A percentile compares a stretch with the other conserved stretches of the same genome.
phyloP scores from a whole-genome alignment of 2,329 filamentous ascomycete species.

The Pseudogymnoascus sp. region DNA sequence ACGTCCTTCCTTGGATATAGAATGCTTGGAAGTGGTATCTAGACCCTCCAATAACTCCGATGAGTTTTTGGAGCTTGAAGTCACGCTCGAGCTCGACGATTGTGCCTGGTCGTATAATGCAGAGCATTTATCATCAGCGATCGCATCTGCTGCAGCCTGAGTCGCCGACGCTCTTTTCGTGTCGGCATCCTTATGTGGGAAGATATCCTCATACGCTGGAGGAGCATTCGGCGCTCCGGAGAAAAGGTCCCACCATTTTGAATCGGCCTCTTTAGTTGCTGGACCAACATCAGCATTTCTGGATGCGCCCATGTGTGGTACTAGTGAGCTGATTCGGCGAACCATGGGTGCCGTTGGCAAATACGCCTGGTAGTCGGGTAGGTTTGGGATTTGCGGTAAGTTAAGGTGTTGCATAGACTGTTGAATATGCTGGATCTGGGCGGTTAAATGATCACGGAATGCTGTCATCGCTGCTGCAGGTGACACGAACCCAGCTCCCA shows the following conservation, averaged over 20 bases:
- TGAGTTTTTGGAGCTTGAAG: constrained; percentile 33
- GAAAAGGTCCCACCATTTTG: constrained; percentile 61
- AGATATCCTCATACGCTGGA: constrained; percentile 74
- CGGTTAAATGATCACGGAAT: constrained; percentile 63
- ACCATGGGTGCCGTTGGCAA: constrained; percentile 52
- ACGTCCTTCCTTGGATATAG: constrained; percentile 57
- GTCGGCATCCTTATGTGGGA: constrained; percentile 46
- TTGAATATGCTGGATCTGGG: constrained; percentile 70
- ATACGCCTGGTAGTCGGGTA: constrained; percentile 67
- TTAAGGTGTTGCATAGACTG: constrained; percentile 56
- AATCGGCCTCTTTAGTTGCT: constrained; percentile 39
- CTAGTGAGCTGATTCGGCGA: constrained; percentile 62
- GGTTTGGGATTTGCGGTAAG: constrained; percentile 53
- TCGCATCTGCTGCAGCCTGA: constrained; percentile 48
- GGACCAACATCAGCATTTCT: constrained; percentile 27
- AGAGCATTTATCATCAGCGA: constrained; percentile 50
- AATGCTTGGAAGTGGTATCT: constrained; percentile 54
- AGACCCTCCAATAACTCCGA: constrained; percentile 34
- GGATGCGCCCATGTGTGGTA: constrained; percentile 54
- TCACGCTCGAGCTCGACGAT: constrained; percentile 20
- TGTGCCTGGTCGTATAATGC: constrained; percentile 40
- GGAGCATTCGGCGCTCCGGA: constrained; percentile 49
- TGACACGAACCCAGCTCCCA: constrained; percentile 32
- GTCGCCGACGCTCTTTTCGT: constrained; percentile 50
- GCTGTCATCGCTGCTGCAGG: constrained; percentile 58